Evolutionary conservation across 2,329 filamentous ascomycete species (phyloP).

Genomic region (Rasamsonia emersonii): DNA sequence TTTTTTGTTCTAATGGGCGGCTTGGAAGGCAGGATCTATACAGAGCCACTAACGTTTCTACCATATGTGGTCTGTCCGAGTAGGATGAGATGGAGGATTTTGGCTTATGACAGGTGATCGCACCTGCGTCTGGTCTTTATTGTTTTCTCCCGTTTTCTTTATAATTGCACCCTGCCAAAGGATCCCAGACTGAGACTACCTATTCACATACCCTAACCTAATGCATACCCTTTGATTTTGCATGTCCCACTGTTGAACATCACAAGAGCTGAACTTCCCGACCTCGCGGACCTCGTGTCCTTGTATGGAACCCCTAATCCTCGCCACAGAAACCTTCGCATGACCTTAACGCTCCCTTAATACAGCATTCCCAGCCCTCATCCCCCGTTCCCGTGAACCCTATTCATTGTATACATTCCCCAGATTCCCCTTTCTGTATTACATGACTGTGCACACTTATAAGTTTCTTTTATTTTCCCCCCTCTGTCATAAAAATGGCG

Average conservation of each 20-base stretch:
- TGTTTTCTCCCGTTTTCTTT: background rate
- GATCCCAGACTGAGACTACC: constrained; percentile 2
- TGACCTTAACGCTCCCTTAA: too few species aligned
- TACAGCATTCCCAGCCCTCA: too few species aligned
- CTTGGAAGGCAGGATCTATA: constrained; percentile 1
- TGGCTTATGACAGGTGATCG: background rate
- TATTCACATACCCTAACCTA: constrained; percentile 2
- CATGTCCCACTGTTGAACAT: too few species aligned
- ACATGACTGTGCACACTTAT: background rate
- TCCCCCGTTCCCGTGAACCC: too few species aligned
- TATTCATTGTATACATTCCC: too few species aligned
- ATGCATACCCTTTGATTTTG: background rate
- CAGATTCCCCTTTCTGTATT: constrained; percentile 4
- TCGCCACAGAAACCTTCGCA: too few species aligned
- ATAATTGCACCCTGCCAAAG: constrained; percentile 1
- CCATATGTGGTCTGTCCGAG: background rate
- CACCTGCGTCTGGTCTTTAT: background rate
- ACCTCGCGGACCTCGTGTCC: too few species aligned
- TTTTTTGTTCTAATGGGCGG: background rate
- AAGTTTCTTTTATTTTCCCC: constrained; percentile 2
- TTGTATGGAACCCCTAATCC: too few species aligned
- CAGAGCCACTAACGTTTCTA: background rate
- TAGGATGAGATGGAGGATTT: background rate
- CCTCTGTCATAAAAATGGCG: too few species aligned
- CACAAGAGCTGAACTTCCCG: too few species aligned